Evolutionary conservation across 78 protist species (phyloP).

Genomic region (Isochrysis galbana): DNA sequence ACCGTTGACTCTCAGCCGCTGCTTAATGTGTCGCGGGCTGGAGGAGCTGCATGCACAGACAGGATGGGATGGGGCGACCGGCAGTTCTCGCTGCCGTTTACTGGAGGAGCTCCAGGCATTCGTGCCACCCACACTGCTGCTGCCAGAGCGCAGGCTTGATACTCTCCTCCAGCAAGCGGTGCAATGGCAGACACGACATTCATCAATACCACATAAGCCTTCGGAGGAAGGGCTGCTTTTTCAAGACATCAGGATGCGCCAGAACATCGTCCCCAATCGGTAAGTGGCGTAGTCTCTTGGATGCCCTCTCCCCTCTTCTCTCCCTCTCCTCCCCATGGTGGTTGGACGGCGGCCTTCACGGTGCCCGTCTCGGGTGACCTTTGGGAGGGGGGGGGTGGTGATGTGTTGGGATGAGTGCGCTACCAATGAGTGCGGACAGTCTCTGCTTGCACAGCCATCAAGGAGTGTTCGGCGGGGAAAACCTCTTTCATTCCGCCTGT

Average conservation of each 20-base stretch:
- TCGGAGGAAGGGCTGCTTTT: no score
- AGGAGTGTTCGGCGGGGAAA: no score
- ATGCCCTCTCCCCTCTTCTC: background rate
- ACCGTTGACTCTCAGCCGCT: no score
- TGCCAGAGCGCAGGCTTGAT: conserved; percentile 70
- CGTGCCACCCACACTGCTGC: conserved; percentile 59
- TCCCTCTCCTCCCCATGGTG: background rate
- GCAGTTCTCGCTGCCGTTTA: conserved; percentile 41
- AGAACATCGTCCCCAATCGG: background rate
- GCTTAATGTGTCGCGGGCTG: conserved; percentile 46
- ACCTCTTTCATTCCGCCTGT: no score
- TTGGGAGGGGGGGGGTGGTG: no score
- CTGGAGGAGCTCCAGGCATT: conserved; percentile 52
- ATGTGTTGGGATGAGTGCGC: no score
- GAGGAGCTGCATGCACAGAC: conserved; percentile 36
- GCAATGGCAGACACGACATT: conserved; percentile 55
- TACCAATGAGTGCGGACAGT: no score
- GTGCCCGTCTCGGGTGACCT: no score
- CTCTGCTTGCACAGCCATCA: no score
- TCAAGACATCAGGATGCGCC: background rate
- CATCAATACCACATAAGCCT: no score
- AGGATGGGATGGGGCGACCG: conserved; percentile 54
- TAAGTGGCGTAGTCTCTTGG: background rate
- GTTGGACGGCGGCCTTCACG: no score
- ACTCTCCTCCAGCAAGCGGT: conserved; percentile 69